Evolutionary conservation across 257 asterid genomes (phyloP).

Genomic region (Solanum lycopersicoides): DNA sequence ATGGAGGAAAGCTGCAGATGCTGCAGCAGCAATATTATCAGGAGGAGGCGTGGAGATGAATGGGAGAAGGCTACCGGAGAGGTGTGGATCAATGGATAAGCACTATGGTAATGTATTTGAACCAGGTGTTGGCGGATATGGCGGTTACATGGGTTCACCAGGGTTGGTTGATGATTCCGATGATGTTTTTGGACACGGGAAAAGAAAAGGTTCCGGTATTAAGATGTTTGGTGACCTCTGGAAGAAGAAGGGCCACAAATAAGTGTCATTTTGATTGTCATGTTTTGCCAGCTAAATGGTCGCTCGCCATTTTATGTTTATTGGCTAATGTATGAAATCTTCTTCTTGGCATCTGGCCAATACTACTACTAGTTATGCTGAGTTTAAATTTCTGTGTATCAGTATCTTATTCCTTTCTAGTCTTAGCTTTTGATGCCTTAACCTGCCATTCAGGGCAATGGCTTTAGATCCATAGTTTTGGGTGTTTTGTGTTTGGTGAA

Average conservation of each 20-base stretch:
- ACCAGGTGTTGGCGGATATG: conserved; percentile 22
- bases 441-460: neutral
- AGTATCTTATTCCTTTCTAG: neutral
- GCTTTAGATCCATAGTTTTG: neutral
- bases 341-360: neutral
- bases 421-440: neutral
- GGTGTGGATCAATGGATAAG: conserved; percentile 97
- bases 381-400: neutral
- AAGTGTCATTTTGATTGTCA: neutral
- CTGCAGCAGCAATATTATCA: conserved; percentile 74
- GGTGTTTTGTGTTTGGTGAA: neutral
- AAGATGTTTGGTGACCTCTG: conserved; percentile 85
- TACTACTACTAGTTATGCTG: neutral
- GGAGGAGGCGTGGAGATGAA: conserved; percentile 60
- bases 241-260: conserved; percentile 76
- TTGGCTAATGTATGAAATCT: neutral
- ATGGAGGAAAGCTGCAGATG: conserved; percentile 98
- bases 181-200: conserved; percentile 55
- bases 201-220: conserved; percentile 65
- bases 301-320: conserved; percentile 24
- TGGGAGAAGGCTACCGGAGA: conserved; percentile 62
- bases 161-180: conserved; percentile 40
- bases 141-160: conserved; percentile 53
- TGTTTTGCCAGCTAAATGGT: conserved; percentile 15
- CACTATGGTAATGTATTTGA: conserved; percentile 34